Percentiles rank a stretch among this genome's conserved stretches.
Evolutionary conservation across 768 basidiomycete genomes (phyloP).

Genomic region (Russula foetens): DNA sequence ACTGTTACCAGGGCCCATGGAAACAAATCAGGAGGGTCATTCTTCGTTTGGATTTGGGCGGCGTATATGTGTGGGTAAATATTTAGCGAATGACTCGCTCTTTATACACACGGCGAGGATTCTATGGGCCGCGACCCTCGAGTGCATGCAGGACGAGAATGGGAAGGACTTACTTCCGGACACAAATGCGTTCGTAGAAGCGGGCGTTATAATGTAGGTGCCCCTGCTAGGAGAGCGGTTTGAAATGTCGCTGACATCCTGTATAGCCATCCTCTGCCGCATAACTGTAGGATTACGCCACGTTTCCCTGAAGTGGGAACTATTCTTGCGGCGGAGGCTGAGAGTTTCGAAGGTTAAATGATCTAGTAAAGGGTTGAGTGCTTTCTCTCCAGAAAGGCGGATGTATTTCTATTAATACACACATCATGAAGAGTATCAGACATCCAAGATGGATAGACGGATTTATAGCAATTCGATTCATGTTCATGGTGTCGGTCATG

Average conservation of each 20-base stretch:
- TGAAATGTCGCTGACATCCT: not conserved
- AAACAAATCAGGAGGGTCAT: slow-evolving; percentile 26
- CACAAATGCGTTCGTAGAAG: not conserved
- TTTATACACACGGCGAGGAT: slow-evolving; percentile 27
- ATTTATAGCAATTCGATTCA: too few species aligned
- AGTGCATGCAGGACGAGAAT: not conserved
- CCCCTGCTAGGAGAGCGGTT: not conserved
- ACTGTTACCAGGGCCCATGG: slow-evolving; percentile 10
- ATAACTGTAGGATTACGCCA: not conserved
- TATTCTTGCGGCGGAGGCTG: not conserved
- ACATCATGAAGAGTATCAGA: too few species aligned
- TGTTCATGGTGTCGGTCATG: too few species aligned
- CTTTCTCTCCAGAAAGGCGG: too few species aligned
- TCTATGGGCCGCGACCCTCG: slow-evolving; percentile 17
- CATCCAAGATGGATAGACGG: too few species aligned
- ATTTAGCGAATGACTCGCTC: slow-evolving; percentile 23
- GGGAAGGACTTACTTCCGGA: not conserved
- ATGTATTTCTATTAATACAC: too few species aligned
- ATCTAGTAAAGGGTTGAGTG: too few species aligned
- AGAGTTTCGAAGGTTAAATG: not conserved
- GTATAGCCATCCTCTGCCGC: not conserved
- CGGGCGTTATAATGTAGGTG: not conserved
- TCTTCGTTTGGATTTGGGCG: slow-evolving; percentile 25
- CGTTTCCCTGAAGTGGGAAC: not conserved
- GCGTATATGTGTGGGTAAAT: slow-evolving; percentile 7